phyloP scores from a whole-genome alignment of 371 early-diverging fungal species.

The Rhizomucor miehei region DNA sequence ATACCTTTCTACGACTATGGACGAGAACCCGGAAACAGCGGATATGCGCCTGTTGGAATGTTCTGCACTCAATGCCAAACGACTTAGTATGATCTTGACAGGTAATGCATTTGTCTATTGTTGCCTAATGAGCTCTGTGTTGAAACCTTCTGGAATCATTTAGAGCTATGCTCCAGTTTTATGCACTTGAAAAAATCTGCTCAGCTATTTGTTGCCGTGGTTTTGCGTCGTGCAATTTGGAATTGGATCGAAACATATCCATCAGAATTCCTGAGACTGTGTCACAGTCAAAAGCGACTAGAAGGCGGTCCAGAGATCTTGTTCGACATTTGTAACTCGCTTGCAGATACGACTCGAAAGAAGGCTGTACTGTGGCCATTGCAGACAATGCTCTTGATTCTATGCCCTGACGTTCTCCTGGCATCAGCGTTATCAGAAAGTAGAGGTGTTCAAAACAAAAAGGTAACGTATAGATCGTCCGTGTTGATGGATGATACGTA shows the following conservation, averaged over 20 bases:
- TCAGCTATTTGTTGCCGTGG: constrained; percentile 66
- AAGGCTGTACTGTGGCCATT: constrained; percentile 80
- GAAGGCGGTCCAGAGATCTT: constrained; percentile 78
- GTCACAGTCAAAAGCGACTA: constrained; percentile 66
- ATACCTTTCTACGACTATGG: constrained; percentile 55
- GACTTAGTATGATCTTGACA: constrained; percentile 65
- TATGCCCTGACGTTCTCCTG: constrained; percentile 78
- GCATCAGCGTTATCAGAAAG: constrained; percentile 46
- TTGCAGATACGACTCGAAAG: constrained; percentile 70
- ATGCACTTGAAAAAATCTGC: constrained; percentile 67
- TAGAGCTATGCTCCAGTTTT: constrained; percentile 64
- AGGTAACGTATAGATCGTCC: constrained; percentile 17
- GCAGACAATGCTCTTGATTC: constrained; percentile 74
- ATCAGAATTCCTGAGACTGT: constrained; percentile 69
- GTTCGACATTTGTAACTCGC: constrained; percentile 70
- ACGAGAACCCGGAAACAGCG: constrained; percentile 70
- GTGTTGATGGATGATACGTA: background rate
- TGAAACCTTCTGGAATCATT: background rate
- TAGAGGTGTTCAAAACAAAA: constrained; percentile 39
- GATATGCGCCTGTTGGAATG: constrained; percentile 79
- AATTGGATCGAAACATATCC: constrained; percentile 88
- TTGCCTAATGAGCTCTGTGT: constrained; percentile 4
- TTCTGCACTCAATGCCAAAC: constrained; percentile 67
- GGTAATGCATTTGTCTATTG: constrained; percentile 36
- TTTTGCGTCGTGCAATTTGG: constrained; percentile 79